Evolutionary conservation across 257 asterid genomes (phyloP), one percentile per base, ranked within the genome.

Genomic region (Petunia secreta): DNA sequence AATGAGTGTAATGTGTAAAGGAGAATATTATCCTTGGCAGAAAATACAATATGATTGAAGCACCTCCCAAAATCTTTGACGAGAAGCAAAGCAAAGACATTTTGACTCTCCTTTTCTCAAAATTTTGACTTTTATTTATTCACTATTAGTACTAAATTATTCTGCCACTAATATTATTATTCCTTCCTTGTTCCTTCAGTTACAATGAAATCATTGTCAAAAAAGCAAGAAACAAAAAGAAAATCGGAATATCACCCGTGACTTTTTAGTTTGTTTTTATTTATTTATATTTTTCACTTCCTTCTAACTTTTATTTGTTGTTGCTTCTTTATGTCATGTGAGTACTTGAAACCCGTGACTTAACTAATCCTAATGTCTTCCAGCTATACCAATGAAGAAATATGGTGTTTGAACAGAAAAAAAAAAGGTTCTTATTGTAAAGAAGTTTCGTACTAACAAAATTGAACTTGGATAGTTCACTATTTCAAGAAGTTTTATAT

Each of bases 41-140:
- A 2, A 4, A 44, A 48, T 50, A 41, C 16, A 10, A 43, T 46
- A 69, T 69, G 59, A 69, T 69, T 69, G 77, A 69, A 48, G 54
- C 68, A 40, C 34, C 55, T 25, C 5, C 25, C 60, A 16, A 48
- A 60, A 71, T 25, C 77, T 82, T 82, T 25, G 43, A 78, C 50
- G 60, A 78, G 80, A 82, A 82, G 80, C 34, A 78, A 82, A 82
- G 58, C 55, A 58, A 62, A 77, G 76, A 48, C 66, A 82, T 16
- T 71, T 69, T 55, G 64, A 76, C 73, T 4, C 16, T 43, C 41
- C 41, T 54, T 75, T 11, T n/a, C 54, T 65, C 15, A 0, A 48
- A 16, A 54, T 57, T 41, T 74, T 58, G 38, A 54, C 41, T 58
- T 58, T 55, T n/a, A 44, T 39, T 1, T 37, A 39, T 11, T 38